Evolutionary conservation across 75 land plant species (phyloP), one percentile per base, ranked within the genome.

Genomic region (Cryptomeria japonica): DNA sequence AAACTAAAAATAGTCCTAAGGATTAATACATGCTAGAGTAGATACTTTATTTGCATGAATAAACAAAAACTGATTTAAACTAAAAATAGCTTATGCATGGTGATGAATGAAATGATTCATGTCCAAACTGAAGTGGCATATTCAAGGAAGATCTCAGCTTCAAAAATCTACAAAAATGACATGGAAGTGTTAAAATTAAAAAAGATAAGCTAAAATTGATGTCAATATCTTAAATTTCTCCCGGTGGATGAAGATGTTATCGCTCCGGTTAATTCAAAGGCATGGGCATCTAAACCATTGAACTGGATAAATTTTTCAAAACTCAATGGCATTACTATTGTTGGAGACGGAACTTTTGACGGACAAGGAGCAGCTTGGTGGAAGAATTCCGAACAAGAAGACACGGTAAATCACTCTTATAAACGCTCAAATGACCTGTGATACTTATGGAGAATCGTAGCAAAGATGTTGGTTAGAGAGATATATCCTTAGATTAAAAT

Each of bases 291-390:
- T 4, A 61, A 55, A 34, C 53, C 91, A 13, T 84, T 95, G 6
- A 90, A 91, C 86, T 97, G 99, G 99, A 88, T 97, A 36, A 90
- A 91, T 47, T 96, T 97, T 90, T 89, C 95, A 68, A 97, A 97
- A 84, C 91, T 96, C 37, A 90, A 46, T 39, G 90, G 91, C 42
- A 88, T 97, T 42, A 88, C 89, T 36, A 88, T 97, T 16, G 90
- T 70, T n/a, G 99, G 99, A 16, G 87, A 72, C 3, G 98, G 99
- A 16, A 37, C 86, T 2, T 86, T 97, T 25, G 95, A 97, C 49
- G 99, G 99, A 49, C 89, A 91, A 19, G 99, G 99, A 39, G 90
- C 94, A 12, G 90, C 87, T 73, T 97, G 99, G 99, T 97, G 99
- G 99, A 87, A 85, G 55, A 16, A 41, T 32, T 76, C 90, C 13